Base-by-base conservation (phyloP, 257 asterid genomes). In the Forsythia viridissima region DNA sequence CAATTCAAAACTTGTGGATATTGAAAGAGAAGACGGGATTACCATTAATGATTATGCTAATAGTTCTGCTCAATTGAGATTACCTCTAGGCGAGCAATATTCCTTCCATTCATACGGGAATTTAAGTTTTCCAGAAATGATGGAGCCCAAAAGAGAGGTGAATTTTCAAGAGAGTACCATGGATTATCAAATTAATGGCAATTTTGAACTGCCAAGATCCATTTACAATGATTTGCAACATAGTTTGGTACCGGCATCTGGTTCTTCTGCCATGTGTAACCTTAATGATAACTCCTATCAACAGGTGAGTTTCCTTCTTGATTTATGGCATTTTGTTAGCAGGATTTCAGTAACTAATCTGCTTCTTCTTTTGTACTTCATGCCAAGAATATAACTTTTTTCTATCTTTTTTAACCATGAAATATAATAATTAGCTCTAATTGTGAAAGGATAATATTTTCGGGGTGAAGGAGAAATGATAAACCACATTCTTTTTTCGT, bases 191-290 rank as follows among this genome's bases (percentile, higher is more conserved):
- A 71, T 87, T n/a, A 87, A 81, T 20, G 86, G 82, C n/a, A 92
- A 84, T 77, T 91, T 88, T 71, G 91, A 88, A 51, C 88, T 86
- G 41, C 87, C 84, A n/a, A 83, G 93, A 79, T 85, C 92, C 51
- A 76, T 88, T 39, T 90, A 86, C 74, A 85, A 80, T 81, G 81
- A 73, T 71, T 71, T 82, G 40, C 85, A 84, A 11, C 85, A 82
- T 70, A 76, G 82, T 70, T 85, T 91, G 86, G 82, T 82, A 82
- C 88, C 90, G 21, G 21, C 86, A 43, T 71, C 88, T 40, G 88
- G 84, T 43, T 72, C 88, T 3, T 85, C 88, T 37, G 82, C 75
- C 52, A 77, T 88, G 82, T 86, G 90, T 81, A 82, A 80, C 85
- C 87, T 92, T 0, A 86, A 87, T 48, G 86, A 81, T 55, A 84